phyloP scores from a whole-genome alignment of 2,329 filamentous ascomycete genomes.

The Ophiocordyceps robertsii region DNA sequence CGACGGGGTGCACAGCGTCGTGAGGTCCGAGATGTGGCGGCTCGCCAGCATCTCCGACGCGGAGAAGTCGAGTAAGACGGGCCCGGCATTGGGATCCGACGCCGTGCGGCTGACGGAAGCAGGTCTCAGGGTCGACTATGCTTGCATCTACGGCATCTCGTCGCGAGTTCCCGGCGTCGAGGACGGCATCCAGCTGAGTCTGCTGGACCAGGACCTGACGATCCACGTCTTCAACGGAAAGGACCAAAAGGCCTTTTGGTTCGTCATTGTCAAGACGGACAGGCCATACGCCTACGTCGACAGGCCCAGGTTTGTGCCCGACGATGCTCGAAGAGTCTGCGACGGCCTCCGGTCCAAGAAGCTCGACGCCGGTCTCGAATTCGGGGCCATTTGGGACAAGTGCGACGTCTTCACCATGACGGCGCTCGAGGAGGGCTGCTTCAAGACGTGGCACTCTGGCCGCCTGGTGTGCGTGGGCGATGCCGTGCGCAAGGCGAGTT shows the following conservation, averaged over 20 bases:
- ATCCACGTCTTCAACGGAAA: conserved; percentile 16
- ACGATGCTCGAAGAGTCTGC: conserved; percentile 1
- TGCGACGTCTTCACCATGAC: conserved; percentile 14
- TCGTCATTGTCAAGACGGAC: conserved; percentile 16
- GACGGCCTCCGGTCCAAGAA: neutral
- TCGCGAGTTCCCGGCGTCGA: conserved; percentile 9
- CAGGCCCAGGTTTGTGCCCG: neutral
- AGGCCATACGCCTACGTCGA: neutral
- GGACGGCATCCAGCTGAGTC: conserved; percentile 7
- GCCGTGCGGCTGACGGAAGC: neutral
- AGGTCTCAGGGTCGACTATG: conserved; percentile 10
- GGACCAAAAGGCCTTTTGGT: conserved; percentile 18
- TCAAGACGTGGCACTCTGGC: conserved; percentile 16
- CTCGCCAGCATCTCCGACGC: conserved; percentile 6
- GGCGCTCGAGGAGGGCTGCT: conserved; percentile 17
- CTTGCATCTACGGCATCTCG: conserved; percentile 23
- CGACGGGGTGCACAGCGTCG: conserved; percentile 24
- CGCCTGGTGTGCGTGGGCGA: conserved; percentile 19
- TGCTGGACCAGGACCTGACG: conserved; percentile 10
- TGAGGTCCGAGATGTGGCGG: conserved; percentile 14
- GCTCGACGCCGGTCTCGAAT: conserved; percentile 3
- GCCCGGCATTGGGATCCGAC: no score
- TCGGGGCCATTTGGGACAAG: conserved; percentile 15
- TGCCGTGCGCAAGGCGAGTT: conserved; percentile 16
- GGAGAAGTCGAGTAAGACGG: conserved; percentile 6